These are phyloP conservation scores for Boechera retrofracta DNA, from an alignment of 345 rosid species.

Conservation along the genomic window DNA sequence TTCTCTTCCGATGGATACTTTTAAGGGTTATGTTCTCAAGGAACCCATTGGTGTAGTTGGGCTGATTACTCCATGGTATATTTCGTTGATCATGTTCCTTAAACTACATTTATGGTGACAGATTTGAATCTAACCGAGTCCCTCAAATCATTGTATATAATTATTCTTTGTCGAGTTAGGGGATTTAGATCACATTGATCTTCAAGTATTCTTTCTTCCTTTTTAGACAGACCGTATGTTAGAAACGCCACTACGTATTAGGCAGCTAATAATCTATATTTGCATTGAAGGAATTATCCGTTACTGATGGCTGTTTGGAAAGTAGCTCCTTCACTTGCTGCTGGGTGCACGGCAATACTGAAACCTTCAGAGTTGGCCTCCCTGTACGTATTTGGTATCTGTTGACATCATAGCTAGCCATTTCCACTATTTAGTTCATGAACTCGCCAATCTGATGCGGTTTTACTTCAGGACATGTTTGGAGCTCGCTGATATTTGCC, in stretches of 20 bases:
- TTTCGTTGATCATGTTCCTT: conserved; percentile 14
- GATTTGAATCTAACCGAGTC: neutral
- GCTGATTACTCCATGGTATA: conserved; percentile 94
- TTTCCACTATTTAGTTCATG: conserved; percentile 13
- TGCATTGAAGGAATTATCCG: conserved; percentile 88
- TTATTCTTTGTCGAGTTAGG: conserved; percentile 9
- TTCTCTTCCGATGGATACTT: conserved; percentile 82
- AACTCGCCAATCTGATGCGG: conserved; percentile 19
- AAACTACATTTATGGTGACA: conserved; percentile 17
- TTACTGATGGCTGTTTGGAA: conserved; percentile 95
- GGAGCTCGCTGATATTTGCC: conserved; percentile 93
- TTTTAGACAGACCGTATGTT: neutral
- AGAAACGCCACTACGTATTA: conserved; percentile 1
- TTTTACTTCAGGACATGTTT: conserved; percentile 80
- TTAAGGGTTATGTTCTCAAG: conserved; percentile 74
- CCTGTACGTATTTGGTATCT: conserved; percentile 56
- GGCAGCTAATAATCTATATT: conserved; percentile 25
- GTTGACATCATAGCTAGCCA: conserved; percentile 1
- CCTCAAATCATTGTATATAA: conserved; percentile 5
- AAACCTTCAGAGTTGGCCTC: conserved; percentile 93
- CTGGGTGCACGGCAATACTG: conserved; percentile 91
- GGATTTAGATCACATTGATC: conserved; percentile 11
- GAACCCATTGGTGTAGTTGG: conserved; percentile 98
- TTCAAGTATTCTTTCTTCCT: conserved; percentile 2
- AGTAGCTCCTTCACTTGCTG: conserved; percentile 98